Conservation (phyloP, 495 filamentous ascomycete species). For the Diplogelasinospora grovesii region DNA sequence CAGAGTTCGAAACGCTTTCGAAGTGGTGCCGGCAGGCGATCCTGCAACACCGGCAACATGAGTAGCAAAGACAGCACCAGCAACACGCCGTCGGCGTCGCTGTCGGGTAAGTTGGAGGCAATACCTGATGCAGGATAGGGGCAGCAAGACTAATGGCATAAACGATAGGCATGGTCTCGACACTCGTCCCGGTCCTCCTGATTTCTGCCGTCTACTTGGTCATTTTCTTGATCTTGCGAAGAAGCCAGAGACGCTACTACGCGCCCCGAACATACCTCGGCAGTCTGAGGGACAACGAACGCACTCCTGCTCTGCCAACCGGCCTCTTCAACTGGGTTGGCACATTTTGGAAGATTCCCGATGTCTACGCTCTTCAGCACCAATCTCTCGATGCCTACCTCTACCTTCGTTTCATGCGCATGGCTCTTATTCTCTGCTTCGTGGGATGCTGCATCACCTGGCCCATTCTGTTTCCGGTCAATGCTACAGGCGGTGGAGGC, state of each 20-base stretch:
- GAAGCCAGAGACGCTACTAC: slow-evolving; percentile 68
- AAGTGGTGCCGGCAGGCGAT: too few relatives aligned
- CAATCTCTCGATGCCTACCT: slow-evolving; percentile 87
- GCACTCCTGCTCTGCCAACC: slow-evolving; percentile 58
- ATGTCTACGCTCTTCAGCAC: slow-evolving; percentile 79
- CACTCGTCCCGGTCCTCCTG: slow-evolving; percentile 62
- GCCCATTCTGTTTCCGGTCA: slow-evolving; percentile 81
- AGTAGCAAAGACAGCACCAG: not conserved
- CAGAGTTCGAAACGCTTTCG: too few relatives aligned
- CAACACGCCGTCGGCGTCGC: slow-evolving; percentile 8
- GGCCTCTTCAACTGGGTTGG: slow-evolving; percentile 71
- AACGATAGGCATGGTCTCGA: slow-evolving; percentile 52
- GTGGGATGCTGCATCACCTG: slow-evolving; percentile 76
- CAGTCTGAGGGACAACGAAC: slow-evolving; percentile 60
- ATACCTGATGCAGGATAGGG: not conserved
- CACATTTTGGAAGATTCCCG: slow-evolving; percentile 70
- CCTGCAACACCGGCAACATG: not conserved
- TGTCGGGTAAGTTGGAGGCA: slow-evolving; percentile 21
- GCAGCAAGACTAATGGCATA: not conserved
- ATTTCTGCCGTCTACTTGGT: slow-evolving; percentile 56
- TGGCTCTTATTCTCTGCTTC: slow-evolving; percentile 64
- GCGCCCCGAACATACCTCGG: slow-evolving; percentile 84
- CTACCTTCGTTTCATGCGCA: slow-evolving; percentile 77
- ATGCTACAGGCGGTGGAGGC: slow-evolving; percentile 66
- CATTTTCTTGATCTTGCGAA: slow-evolving; percentile 72